A percentile compares a stretch with the other conserved stretches of the same genome.
Conservation (phyloP, 805 yeast genomes). For the Suhomyces prunicola region DNA sequence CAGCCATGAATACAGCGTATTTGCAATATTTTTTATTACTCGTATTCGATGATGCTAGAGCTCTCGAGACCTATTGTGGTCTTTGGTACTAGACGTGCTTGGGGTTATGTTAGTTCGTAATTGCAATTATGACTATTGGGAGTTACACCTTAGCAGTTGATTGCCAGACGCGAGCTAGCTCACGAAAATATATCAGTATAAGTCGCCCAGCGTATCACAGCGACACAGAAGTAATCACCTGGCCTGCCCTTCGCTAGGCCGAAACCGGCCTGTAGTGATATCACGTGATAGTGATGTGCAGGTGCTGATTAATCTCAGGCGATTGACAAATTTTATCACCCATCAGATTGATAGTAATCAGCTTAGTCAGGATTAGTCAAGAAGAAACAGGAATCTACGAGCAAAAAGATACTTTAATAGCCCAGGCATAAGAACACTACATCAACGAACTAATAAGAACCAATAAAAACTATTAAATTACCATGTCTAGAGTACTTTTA, state of each 20-base stretch:
- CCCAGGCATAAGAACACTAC: not conserved
- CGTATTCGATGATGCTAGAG: not conserved
- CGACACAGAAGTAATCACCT: not conserved
- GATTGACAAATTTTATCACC: not conserved
- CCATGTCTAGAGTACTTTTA: conserved; percentile 32
- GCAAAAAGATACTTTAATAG: not conserved
- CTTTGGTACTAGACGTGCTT: not conserved
- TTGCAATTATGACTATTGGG: not conserved
- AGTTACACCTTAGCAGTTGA: not conserved
- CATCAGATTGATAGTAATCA: not conserved
- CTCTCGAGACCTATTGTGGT: not conserved
- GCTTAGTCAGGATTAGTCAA: not conserved
- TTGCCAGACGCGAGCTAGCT: not conserved
- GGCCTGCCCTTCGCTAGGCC: not conserved
- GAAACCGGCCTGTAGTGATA: not conserved
- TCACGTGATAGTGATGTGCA: not conserved
- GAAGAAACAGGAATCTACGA: not conserved
- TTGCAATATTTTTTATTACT: not conserved
- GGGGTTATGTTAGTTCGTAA: not conserved
- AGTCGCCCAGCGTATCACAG: not conserved
- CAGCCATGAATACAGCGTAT: not conserved
- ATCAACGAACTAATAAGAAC: not conserved
- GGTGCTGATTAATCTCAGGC: not conserved
- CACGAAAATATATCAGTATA: no score
- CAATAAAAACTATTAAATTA: not conserved